Percentiles rank a stretch among this genome's conserved stretches.
Conservation (phyloP, 148 eudicot genomes). For the Linanthus parryae region DNA sequence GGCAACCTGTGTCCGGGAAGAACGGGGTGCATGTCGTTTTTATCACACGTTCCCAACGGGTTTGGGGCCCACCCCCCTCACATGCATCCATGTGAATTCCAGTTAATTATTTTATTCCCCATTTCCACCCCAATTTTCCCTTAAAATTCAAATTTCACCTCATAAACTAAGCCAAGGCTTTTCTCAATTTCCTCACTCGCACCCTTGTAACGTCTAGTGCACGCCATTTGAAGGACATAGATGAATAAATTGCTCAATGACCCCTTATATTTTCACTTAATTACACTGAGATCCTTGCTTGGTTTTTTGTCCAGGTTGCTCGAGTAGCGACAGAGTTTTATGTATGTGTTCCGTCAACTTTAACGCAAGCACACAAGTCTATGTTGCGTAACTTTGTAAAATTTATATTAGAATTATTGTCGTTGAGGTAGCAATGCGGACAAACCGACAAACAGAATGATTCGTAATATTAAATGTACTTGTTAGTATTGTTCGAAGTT, state of each 20-base stretch:
- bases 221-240: background rate
- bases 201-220: background rate
- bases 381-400: too few species aligned
- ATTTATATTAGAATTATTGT: too few species aligned
- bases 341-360: too few species aligned
- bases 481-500: too few species aligned
- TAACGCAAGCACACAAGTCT: too few species aligned
- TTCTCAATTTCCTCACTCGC: background rate
- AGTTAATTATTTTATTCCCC: background rate
- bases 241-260: too few species aligned
- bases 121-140: background rate
- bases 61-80: conserved; percentile 63
- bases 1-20: conserved; percentile 51
- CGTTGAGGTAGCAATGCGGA: too few species aligned
- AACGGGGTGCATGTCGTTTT: conserved; percentile 54
- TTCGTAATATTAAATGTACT: too few species aligned
- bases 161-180: background rate
- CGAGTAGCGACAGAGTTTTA: background rate
- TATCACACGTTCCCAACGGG: conserved; percentile 27
- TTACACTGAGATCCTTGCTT: too few species aligned
- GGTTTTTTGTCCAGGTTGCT: background rate
- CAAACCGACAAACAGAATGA: too few species aligned
- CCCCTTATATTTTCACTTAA: too few species aligned
- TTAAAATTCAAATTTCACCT: background rate
- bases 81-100: conserved; percentile 69